Evolutionary conservation across 768 basidiomycete species (phyloP).

Genomic region (Serendipita vermifera): DNA sequence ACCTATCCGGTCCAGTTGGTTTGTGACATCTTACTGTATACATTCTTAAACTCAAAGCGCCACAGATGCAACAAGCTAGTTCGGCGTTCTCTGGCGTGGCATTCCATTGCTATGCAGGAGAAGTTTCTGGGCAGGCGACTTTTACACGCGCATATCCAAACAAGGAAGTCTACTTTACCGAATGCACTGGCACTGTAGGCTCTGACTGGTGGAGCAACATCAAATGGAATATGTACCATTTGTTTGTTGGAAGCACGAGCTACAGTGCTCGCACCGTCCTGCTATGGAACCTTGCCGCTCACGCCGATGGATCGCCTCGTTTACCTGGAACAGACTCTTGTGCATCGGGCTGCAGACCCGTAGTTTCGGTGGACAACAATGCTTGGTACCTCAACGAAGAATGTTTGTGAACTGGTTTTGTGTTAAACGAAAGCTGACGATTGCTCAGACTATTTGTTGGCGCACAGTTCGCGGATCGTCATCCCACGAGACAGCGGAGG

Average conservation of each 20-base stretch:
- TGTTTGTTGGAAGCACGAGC: conserved; percentile 25
- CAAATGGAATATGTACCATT: conserved; percentile 65
- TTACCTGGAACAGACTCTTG: conserved; percentile 55
- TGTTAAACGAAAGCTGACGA: not conserved
- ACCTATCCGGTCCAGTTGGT: conserved; percentile 48
- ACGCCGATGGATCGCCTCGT: conserved; percentile 48
- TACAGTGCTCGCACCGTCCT: conserved; percentile 31
- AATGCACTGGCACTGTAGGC: conserved; percentile 53
- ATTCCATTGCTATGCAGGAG: conserved; percentile 61
- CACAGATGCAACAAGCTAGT: conserved; percentile 14
- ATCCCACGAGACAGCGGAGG: conserved; percentile 55
- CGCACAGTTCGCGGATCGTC: conserved; percentile 60
- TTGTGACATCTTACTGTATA: conserved; percentile 13
- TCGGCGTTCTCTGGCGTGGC: conserved; percentile 27
- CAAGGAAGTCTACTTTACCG: conserved; percentile 46
- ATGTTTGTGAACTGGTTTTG: conserved; percentile 31
- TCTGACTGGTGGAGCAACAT: conserved; percentile 72
- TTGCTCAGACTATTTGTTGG: conserved; percentile 50
- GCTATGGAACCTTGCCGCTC: conserved; percentile 67
- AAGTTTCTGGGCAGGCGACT: conserved; percentile 37
- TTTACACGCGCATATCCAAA: conserved; percentile 44
- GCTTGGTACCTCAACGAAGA: conserved; percentile 63
- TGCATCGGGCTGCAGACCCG: conserved; percentile 47
- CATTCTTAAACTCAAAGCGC: not conserved
- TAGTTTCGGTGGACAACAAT: conserved; percentile 52